Conservation (phyloP, 345 rosid genomes). For the Gossypium stocksii region DNA sequence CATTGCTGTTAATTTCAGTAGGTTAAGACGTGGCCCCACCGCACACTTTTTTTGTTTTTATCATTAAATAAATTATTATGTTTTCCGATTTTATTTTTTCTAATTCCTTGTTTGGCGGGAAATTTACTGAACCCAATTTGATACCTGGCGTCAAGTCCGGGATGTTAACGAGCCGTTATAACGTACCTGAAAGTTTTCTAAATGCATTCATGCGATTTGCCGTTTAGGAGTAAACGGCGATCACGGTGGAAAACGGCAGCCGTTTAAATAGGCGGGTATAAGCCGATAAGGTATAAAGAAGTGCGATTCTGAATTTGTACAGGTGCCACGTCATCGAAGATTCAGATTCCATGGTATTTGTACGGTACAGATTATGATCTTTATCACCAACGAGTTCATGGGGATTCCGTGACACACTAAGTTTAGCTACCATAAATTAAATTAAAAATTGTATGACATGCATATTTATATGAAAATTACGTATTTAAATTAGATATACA, state of each 20-base stretch:
- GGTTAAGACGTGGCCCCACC: conserved; percentile 15
- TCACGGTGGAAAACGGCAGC: conserved; percentile 17
- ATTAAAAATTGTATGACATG: background rate
- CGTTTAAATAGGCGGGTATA: conserved; percentile 24
- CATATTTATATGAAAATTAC: fast-evolving
- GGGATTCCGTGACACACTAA: background rate
- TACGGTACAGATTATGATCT: background rate
- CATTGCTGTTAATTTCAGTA: conserved; percentile 29
- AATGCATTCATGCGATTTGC: background rate
- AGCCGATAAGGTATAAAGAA: background rate
- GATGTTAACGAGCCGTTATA: background rate
- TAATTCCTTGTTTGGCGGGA: conserved; percentile 33
- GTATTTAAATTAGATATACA: too few species aligned
- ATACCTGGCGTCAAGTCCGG: conserved; percentile 23
- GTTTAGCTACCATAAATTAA: background rate
- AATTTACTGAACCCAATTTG: conserved; percentile 18
- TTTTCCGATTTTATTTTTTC: background rate
- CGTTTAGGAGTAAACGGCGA: background rate
- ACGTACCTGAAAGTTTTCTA: background rate
- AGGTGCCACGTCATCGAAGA: conserved; percentile 20
- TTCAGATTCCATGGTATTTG: background rate
- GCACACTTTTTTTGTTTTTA: background rate
- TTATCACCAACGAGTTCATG: background rate
- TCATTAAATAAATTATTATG: background rate
- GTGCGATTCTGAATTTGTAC: conserved; percentile 11